Evolutionary conservation across 2,329 filamentous ascomycete species (phyloP), one percentile per base, ranked within the genome.

Genomic region (Paecilomyces formosus): DNA sequence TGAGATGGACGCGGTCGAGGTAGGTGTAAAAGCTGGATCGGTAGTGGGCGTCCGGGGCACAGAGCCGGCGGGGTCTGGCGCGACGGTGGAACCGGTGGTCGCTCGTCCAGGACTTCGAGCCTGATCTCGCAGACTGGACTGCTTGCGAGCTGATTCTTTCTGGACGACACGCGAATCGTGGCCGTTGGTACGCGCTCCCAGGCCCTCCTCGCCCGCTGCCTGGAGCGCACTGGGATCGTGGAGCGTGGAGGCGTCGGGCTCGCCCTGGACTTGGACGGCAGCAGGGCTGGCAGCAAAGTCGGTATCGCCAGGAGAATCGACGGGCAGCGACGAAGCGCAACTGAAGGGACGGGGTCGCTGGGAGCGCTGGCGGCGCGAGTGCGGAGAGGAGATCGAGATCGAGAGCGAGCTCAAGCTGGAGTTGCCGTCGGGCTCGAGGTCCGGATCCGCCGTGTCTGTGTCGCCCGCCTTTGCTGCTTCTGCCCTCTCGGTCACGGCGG

Each of bases 301-400:
- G 33, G 59, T 61, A 21, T 57, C 61, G 55, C 55, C 56, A 28
- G 57, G 56, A 28, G 59, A 60, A 55, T 61, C 62, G 55, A 62
- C 59, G 18, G 65, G 58, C 45, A 64, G 22, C 22, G 66, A 66
- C 50, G 68, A 70, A 26, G 65, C 65, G 53, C 65, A 60, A 58
- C 66, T 70, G 55, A 63, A 67, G 52, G 60, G 53, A 8, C 59
- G 65, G 35, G 63, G 60, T 57, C 64, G 67, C 26, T 24, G 30
- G 18, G 24, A 22, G 50, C 54, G 28, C 54, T 60, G 53, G 53
- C 53, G 59, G 53, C 63, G 64, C 60, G 65, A 54, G 24, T 54
- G 54, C 54, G 21, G n/a, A 59, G 59, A 64, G 63, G 59, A 64
- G 62, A 50, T 62, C 64, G 59, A 64, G 62, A 50, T 62, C 64